phyloP scores from a whole-genome alignment of 208 protist genomes.

The Trypanosoma lewisi region DNA sequence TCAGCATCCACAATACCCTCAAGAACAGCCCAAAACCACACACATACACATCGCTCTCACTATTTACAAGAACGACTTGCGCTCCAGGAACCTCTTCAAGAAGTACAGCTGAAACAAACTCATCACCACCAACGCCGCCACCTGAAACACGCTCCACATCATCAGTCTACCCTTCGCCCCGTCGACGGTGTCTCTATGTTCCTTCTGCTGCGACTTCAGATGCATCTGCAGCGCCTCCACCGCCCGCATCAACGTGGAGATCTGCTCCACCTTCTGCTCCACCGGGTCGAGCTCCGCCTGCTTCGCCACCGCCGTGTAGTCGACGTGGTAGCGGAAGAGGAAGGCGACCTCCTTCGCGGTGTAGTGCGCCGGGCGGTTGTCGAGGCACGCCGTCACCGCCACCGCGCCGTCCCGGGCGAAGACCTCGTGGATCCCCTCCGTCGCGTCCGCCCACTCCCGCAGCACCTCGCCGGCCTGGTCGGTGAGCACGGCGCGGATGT shows the following conservation, averaged over 20 bases:
- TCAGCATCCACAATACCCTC: no score
- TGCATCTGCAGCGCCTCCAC: slow-evolving; percentile 54
- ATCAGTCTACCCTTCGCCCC: slow-evolving; percentile 54
- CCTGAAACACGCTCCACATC: slow-evolving; percentile 72
- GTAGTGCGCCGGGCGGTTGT: slow-evolving; percentile 49
- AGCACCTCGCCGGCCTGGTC: slow-evolving; percentile 27
- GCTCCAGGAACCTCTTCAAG: slow-evolving; percentile 79
- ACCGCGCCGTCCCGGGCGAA: slow-evolving; percentile 13
- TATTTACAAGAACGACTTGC: slow-evolving; percentile 62
- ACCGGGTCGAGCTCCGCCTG: slow-evolving; percentile 59
- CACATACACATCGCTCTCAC: not conserved
- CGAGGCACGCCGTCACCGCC: slow-evolving; percentile 38
- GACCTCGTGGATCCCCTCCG: slow-evolving; percentile 37
- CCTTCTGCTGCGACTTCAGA: slow-evolving; percentile 50
- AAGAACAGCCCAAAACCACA: no score
- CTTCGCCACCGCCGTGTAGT: slow-evolving; percentile 28
- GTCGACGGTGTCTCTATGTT: slow-evolving; percentile 72
- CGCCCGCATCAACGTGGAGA: slow-evolving; percentile 30
- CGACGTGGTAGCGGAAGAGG: slow-evolving; percentile 36
- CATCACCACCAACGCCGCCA: slow-evolving; percentile 55
- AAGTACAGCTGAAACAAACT: slow-evolving; percentile 71
- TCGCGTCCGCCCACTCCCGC: slow-evolving; percentile 24
- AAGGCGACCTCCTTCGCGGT: slow-evolving; percentile 43
- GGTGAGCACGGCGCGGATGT: slow-evolving; percentile 28
- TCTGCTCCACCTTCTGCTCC: slow-evolving; percentile 44